phyloP scores from a whole-genome alignment of 2,329 filamentous ascomycete species.

The Thielaviopsis punctulata region DNA sequence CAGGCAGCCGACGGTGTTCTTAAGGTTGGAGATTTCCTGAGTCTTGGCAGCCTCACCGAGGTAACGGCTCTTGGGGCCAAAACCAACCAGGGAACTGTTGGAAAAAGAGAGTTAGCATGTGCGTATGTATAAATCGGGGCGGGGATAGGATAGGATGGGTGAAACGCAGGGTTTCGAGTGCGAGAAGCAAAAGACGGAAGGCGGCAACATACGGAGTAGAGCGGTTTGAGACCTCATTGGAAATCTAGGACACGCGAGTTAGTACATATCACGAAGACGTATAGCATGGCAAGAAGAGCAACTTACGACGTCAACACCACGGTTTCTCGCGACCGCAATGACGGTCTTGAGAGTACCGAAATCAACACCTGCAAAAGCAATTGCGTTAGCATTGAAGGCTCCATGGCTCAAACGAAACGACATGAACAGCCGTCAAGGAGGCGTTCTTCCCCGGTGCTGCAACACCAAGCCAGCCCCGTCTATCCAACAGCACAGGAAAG shows the following conservation, averaged over 20 bases:
- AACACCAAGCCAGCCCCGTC: not conserved
- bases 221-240: conserved; percentile 98
- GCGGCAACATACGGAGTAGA: conserved; percentile 72
- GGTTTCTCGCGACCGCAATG: conserved; percentile 92
- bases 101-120: conserved; percentile 10
- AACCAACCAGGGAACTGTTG: conserved; percentile 90
- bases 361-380: conserved; percentile 50
- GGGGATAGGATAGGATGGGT: not conserved
- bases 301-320: conserved; percentile 97
- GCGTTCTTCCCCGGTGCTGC: not conserved
- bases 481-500: not conserved
- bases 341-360: conserved; percentile 94
- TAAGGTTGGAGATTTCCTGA: conserved; percentile 97
- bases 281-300: conserved; percentile 13
- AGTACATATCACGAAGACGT: not conserved
- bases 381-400: not conserved
- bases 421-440: not conserved
- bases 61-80: conserved; percentile 84
- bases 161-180: conserved; percentile 2
- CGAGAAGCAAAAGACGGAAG: conserved; percentile 2
- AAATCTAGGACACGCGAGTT: conserved; percentile 45
- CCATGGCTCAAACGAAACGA: not conserved
- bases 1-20: conserved; percentile 89
- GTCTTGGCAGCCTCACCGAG: conserved; percentile 93
- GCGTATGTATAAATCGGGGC: conserved; percentile 1